phyloP scores from a whole-genome alignment of 176 grass and related monocot genomes.

The Metroxylon sagu region DNA sequence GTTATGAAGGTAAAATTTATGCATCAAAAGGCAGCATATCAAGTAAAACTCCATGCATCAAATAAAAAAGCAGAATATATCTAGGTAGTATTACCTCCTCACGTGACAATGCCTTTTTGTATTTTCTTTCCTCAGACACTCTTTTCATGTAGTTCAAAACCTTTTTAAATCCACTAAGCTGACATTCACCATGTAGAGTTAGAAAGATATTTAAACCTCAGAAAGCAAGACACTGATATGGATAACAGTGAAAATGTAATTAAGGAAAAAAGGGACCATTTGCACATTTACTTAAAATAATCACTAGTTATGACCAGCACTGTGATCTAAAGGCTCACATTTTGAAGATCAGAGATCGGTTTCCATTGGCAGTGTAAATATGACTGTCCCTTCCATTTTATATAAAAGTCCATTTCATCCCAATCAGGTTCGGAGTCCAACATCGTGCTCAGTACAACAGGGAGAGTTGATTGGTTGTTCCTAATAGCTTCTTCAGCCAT shows the following conservation, averaged over 20 bases:
- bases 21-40: too few species aligned
- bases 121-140: constrained; percentile 71
- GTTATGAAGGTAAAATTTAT: too few species aligned
- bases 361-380: constrained; percentile 96
- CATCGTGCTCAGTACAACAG: constrained; percentile 53
- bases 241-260: too few species aligned
- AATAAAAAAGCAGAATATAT: constrained; percentile 7
- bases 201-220: too few species aligned
- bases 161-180: constrained; percentile 99
- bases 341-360: constrained; percentile 67
- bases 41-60: too few species aligned
- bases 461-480: constrained; percentile 54
- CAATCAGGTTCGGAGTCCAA: constrained; percentile 57
- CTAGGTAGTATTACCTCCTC: constrained; percentile 62
- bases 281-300: too few species aligned
- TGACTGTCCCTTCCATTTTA: constrained; percentile 97
- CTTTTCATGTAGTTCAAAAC: constrained; percentile 97
- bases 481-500: constrained; percentile 62
- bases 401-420: constrained; percentile 92
- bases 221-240: too few species aligned
- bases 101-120: constrained; percentile 80
- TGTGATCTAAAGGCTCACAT: constrained; percentile 30
- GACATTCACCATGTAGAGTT: constrained; percentile 1
- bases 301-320: too few species aligned
- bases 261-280: too few species aligned